Conservation (phyloP, 2,329 filamentous ascomycete genomes). For the Beauveria pseudobassiana region DNA sequence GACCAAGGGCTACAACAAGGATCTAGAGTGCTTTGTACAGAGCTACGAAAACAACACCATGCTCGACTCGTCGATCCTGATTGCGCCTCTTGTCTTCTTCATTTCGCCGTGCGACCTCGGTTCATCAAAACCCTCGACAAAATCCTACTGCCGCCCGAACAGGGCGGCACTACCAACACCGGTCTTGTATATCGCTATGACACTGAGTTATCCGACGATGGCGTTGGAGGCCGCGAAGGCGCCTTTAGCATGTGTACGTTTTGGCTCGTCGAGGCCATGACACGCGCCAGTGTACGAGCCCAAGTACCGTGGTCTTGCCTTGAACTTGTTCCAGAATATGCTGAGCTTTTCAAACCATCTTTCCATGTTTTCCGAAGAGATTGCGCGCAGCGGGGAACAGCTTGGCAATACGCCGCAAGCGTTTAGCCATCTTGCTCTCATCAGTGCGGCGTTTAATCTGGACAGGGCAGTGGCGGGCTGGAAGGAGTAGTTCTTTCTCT, state of each 20-base stretch:
- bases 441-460: slow-evolving; percentile 71
- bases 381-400: slow-evolving; percentile 66
- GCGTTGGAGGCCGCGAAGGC: slow-evolving; percentile 66
- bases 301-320: slow-evolving; percentile 54
- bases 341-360: slow-evolving; percentile 69
- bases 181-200: slow-evolving; percentile 72
- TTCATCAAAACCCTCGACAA: slow-evolving; percentile 65
- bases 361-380: slow-evolving; percentile 74
- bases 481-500: not conserved
- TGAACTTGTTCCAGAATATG: slow-evolving; percentile 72
- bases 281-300: slow-evolving; percentile 58
- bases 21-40: slow-evolving; percentile 64
- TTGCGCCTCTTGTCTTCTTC: slow-evolving; percentile 74
- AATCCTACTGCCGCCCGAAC: slow-evolving; percentile 65
- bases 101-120: slow-evolving; percentile 67
- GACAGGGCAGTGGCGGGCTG: slow-evolving; percentile 26
- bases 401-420: slow-evolving; percentile 74
- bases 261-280: slow-evolving; percentile 74
- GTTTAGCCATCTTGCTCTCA: slow-evolving; percentile 67
- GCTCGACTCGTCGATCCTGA: slow-evolving; percentile 67
- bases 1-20: slow-evolving; percentile 66
- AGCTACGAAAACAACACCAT: slow-evolving; percentile 66
- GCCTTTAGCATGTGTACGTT: slow-evolving; percentile 79
- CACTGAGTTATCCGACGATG: slow-evolving; percentile 60
- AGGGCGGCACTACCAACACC: slow-evolving; percentile 67